Conservation (phyloP, 768 basidiomycete species). For the Russula olivacea region DNA sequence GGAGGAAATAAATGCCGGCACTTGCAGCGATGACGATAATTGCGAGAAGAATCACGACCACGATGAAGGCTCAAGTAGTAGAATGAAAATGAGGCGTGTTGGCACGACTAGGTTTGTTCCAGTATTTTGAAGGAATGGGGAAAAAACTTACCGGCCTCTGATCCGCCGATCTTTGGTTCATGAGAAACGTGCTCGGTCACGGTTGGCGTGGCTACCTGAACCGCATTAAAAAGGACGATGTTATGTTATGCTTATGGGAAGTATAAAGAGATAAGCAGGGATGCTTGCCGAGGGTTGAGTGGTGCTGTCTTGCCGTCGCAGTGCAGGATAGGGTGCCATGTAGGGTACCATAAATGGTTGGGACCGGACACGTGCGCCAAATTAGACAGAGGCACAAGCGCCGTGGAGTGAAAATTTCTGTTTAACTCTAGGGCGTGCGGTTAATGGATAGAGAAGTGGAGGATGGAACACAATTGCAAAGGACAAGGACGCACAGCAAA, state of each 20-base stretch:
- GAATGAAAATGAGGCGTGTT: not conserved
- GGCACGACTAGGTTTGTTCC: not conserved
- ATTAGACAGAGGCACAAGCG: not conserved
- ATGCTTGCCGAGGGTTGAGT: constrained; percentile 7
- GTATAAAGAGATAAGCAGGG: not conserved
- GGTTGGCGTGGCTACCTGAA: not conserved
- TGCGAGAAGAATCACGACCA: constrained; percentile 49
- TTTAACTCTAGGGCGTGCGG: not conserved
- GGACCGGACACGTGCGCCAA: not conserved
- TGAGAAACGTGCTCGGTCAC: not conserved
- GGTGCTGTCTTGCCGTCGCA: constrained; percentile 4
- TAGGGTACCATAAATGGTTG: not conserved
- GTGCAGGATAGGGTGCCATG: not conserved
- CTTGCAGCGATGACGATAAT: constrained; percentile 49
- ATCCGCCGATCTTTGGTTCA: constrained; percentile 21
- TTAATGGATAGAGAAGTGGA: not conserved
- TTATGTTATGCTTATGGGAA: constrained; percentile 1
- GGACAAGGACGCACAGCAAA: not conserved
- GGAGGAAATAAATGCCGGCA: constrained; percentile 49
- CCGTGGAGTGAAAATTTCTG: not conserved
- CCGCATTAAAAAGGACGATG: not conserved
- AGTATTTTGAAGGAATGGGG: not conserved
- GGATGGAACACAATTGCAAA: not conserved
- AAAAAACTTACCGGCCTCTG: constrained; percentile 17
- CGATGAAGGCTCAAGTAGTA: constrained; percentile 42